Evolutionary conservation across 441 rosid genomes (phyloP).

Genomic region (California macrophylla): DNA sequence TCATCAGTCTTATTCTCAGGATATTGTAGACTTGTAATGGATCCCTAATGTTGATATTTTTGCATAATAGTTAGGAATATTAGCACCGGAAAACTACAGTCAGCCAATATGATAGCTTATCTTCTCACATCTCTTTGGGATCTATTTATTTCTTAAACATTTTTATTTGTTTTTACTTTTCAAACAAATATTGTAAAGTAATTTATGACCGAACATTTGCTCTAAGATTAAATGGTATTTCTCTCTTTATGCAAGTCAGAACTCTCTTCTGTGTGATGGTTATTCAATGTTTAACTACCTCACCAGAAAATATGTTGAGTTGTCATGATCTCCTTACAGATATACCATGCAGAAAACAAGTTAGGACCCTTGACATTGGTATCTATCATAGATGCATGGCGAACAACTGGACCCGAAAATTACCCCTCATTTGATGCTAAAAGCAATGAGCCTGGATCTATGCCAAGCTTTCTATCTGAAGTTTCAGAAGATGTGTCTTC

Average conservation of each 20-base stretch:
- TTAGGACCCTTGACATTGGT: slow-evolving; percentile 42
- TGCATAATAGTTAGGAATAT: background rate
- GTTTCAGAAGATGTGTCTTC: slow-evolving; percentile 64
- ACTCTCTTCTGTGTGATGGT: background rate
- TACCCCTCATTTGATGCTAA: slow-evolving; percentile 22
- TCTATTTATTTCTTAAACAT: background rate
- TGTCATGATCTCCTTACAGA: slow-evolving; percentile 38
- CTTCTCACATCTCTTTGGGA: background rate
- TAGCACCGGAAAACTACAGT: background rate
- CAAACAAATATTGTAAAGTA: background rate
- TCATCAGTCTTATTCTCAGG: background rate
- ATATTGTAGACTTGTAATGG: background rate
- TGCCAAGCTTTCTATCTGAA: slow-evolving; percentile 37
- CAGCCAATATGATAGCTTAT: background rate
- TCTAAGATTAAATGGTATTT: background rate
- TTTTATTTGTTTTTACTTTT: background rate
- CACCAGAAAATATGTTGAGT: background rate
- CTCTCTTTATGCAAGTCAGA: background rate
- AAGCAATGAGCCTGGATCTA: slow-evolving; percentile 27
- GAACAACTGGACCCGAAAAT: slow-evolving; percentile 25
- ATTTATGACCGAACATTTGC: background rate
- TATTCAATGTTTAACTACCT: background rate
- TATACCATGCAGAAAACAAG: slow-evolving; percentile 55
- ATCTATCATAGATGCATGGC: slow-evolving; percentile 47
- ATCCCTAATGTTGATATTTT: background rate